phyloP scores from a whole-genome alignment of 1,284 basidiomycete genomes.

The Butyriboletus regius region DNA sequence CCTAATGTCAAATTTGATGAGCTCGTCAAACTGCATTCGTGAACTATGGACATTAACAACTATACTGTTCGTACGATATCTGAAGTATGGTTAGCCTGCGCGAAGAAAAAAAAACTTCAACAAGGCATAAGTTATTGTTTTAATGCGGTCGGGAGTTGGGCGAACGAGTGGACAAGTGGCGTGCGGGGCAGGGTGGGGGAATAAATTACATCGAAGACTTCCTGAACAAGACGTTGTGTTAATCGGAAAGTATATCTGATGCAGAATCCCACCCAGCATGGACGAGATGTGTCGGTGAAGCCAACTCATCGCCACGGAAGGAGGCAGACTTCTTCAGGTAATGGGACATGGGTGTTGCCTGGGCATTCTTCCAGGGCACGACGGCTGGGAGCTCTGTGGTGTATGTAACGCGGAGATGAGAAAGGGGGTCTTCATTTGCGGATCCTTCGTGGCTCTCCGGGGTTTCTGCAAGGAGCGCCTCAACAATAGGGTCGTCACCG shows the following conservation, averaged over 20 bases:
- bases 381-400: slow-evolving; percentile 33
- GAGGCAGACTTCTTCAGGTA: slow-evolving; percentile 36
- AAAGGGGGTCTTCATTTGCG: slow-evolving; percentile 31
- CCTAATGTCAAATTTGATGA: slow-evolving; percentile 15
- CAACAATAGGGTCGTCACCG: slow-evolving; percentile 32
- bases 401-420: slow-evolving; percentile 37
- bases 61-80: slow-evolving; percentile 31
- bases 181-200: not conserved
- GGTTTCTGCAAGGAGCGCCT: slow-evolving; percentile 33
- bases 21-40: slow-evolving; percentile 12
- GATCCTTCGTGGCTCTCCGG: slow-evolving; percentile 26
- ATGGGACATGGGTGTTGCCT: slow-evolving; percentile 34
- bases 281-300: slow-evolving; percentile 43
- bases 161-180: slow-evolving; percentile 18
- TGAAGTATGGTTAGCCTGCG: slow-evolving; percentile 10
- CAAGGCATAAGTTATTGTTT: slow-evolving; percentile 26
- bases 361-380: slow-evolving; percentile 38
- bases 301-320: slow-evolving; percentile 35
- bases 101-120: slow-evolving; percentile 6
- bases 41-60: slow-evolving; percentile 32
- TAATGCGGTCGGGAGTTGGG: slow-evolving; percentile 18
- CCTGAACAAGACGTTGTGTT: slow-evolving; percentile 11
- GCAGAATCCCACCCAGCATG: slow-evolving; percentile 56
- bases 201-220: slow-evolving; percentile 26
- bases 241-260: slow-evolving; percentile 39